phyloP scores from a whole-genome alignment of 2,329 filamentous ascomycete species.

The Cladosporium sp. region DNA sequence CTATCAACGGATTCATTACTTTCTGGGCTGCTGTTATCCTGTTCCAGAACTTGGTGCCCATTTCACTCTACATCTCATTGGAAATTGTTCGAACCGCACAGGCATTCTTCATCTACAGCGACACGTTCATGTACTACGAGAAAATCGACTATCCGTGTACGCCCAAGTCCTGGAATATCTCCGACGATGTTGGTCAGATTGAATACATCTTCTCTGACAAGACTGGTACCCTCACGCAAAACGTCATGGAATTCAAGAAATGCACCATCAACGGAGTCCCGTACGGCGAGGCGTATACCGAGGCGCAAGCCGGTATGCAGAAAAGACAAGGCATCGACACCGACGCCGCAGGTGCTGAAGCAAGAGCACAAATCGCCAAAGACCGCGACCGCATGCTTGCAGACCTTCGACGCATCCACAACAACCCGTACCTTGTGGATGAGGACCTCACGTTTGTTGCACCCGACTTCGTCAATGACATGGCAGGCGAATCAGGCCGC shows the following conservation, averaged over 20 bases:
- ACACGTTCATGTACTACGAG: constrained; percentile 96
- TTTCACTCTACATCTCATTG: constrained; percentile 94
- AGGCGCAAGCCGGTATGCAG: constrained; percentile 94
- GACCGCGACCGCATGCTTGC: constrained; percentile 71
- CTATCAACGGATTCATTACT: constrained; percentile 86
- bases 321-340: constrained; percentile 84
- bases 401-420: constrained; percentile 69
- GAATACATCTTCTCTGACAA: constrained; percentile 99
- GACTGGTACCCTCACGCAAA: constrained; percentile 84
- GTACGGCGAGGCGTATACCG: constrained; percentile 96
- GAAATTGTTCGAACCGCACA: constrained; percentile 93
- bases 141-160: constrained; percentile 90
- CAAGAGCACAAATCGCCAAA: constrained; percentile 71
- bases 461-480: constrained; percentile 80
- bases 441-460: constrained; percentile 90
- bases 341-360: constrained; percentile 70
- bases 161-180: constrained; percentile 98
- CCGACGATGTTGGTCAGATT: constrained; percentile 94
- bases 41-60: constrained; percentile 98
- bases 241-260: constrained; percentile 99
- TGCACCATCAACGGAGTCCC: constrained; percentile 92
- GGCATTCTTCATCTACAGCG: constrained; percentile 96
- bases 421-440: constrained; percentile 88
- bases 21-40: constrained; percentile 94
- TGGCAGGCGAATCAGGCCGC: constrained; percentile 70